Conservation (phyloP, 169 alveolate genomes). For the Plasmodium fragile region DNA sequence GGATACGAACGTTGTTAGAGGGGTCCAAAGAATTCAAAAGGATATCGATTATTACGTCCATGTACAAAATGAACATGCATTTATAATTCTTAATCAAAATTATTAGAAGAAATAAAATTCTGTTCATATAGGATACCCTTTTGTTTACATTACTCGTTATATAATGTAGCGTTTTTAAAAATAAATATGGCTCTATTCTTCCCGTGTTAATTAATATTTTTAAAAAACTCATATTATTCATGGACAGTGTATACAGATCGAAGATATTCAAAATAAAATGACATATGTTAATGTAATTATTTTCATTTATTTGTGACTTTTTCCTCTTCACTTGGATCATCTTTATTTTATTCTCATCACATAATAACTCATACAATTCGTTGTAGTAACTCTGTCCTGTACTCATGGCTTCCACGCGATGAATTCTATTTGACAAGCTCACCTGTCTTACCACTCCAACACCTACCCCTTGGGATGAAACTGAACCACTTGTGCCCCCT, state of each 20-base stretch:
- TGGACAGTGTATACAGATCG: constrained; percentile 59
- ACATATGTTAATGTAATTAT: constrained; percentile 65
- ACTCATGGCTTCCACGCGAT: not conserved
- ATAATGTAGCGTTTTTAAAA: constrained; percentile 68
- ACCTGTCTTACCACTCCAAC: not conserved
- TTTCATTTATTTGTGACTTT: constrained; percentile 27
- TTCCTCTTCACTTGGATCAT: not conserved
- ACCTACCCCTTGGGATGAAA: not conserved
- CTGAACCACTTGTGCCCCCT: not conserved
- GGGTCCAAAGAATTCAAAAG: constrained; percentile 68
- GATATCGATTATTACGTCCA: constrained; percentile 63
- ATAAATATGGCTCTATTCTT: constrained; percentile 62
- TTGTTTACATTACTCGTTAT: constrained; percentile 36
- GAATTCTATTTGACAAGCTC: not conserved
- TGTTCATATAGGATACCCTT: constrained; percentile 61
- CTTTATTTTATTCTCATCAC: not conserved
- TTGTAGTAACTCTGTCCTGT: not conserved
- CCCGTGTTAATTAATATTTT: constrained; percentile 69
- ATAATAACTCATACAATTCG: not conserved
- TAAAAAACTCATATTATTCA: constrained; percentile 52
- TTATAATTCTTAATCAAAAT: constrained; percentile 71
- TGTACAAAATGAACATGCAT: constrained; percentile 28
- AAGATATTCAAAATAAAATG: constrained; percentile 73
- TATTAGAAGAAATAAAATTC: constrained; percentile 47
- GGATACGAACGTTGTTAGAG: constrained; percentile 57